Base-by-base conservation (phyloP, 495 filamentous ascomycete genomes). In the Cudoniella acicularis region DNA sequence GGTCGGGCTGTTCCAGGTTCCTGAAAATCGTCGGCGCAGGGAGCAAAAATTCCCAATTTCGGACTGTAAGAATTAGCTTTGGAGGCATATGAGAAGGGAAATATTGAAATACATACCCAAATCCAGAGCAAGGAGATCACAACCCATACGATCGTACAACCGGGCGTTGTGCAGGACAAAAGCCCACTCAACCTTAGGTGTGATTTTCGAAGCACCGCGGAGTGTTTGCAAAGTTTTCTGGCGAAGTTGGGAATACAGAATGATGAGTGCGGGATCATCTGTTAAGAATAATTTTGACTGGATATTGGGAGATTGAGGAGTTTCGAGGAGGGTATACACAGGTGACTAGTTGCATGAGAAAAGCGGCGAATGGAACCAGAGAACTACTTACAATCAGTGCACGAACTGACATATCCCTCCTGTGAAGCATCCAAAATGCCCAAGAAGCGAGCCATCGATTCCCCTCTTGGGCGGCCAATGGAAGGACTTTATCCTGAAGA, bases 371-470 rank as follows among this genome's bases (percentile, higher is more conserved):
- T 17, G n/a, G 17, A 8, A 47, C 50, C 3, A 9, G 4, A 1
- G 52, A 24, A 51, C 61, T 40, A 69, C 73, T 72, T 68, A 83
- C 79, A 51, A 97, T 85, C 2, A 98, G 72, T n/a, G 88, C 86
- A 17, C 89, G 81, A 3, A 98, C 91, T 13, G 93, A 91, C 79
- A 91, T 88, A 65, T 95, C 91, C 42, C 84, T 80, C 53, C 86
- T 77, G 41, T 85, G 84, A 17, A 99, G 78, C 86, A 96, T 91
- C 89, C 92, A 96, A 70, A 93, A 96, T 2, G 91, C 90, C 95
- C 95, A 99, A 0, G 88, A 91, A 1, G 92, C 91, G 49, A 95
- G 83, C 95, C 95, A 99, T 54, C 93, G 81, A 69, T 98, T 93
- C 0, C 90, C 91, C 56, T 91, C 85, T 10, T 83, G 76, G 2